phyloP scores from a whole-genome alignment of 441 rosid genomes.

The Croton laevigatus region DNA sequence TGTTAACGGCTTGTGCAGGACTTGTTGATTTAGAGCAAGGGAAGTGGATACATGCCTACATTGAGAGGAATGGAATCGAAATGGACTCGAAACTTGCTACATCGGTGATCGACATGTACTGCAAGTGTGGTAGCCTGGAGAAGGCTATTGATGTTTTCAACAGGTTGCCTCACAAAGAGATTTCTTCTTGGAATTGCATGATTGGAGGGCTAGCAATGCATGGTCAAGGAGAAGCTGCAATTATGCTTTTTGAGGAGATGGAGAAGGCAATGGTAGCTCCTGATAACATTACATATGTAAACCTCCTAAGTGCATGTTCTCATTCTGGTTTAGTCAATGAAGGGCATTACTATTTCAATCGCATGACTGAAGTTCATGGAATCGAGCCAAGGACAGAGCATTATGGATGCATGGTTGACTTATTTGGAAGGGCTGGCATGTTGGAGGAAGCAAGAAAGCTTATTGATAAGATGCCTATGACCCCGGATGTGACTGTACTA shows the following conservation, averaged over 20 bases:
- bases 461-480: slow-evolving; percentile 25
- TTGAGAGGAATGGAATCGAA: slow-evolving; percentile 31
- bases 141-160: slow-evolving; percentile 27
- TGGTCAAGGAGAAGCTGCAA: slow-evolving; percentile 30
- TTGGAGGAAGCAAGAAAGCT: slow-evolving; percentile 33
- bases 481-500: slow-evolving; percentile 30
- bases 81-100: slow-evolving; percentile 31
- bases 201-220: slow-evolving; percentile 39
- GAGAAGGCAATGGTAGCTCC: slow-evolving; percentile 25
- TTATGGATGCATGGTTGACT: slow-evolving; percentile 39
- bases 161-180: slow-evolving; percentile 11
- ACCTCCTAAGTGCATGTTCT: slow-evolving; percentile 38
- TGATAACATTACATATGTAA: slow-evolving; percentile 34
- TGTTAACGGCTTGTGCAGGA: slow-evolving; percentile 37
- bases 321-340: slow-evolving; percentile 35
- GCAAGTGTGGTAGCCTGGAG: slow-evolving; percentile 36
- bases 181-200: slow-evolving; percentile 40
- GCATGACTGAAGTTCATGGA: slow-evolving; percentile 27
- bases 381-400: slow-evolving; percentile 35
- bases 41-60: slow-evolving; percentile 32
- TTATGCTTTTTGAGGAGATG: slow-evolving; percentile 34
- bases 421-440: slow-evolving; percentile 41
- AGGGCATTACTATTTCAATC: slow-evolving; percentile 27
- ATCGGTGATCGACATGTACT: slow-evolving; percentile 42
- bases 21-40: slow-evolving; percentile 38